Evolutionary conservation across 108 stramenopile species (phyloP).

Genomic region (Aurantiochytrium sp.): DNA sequence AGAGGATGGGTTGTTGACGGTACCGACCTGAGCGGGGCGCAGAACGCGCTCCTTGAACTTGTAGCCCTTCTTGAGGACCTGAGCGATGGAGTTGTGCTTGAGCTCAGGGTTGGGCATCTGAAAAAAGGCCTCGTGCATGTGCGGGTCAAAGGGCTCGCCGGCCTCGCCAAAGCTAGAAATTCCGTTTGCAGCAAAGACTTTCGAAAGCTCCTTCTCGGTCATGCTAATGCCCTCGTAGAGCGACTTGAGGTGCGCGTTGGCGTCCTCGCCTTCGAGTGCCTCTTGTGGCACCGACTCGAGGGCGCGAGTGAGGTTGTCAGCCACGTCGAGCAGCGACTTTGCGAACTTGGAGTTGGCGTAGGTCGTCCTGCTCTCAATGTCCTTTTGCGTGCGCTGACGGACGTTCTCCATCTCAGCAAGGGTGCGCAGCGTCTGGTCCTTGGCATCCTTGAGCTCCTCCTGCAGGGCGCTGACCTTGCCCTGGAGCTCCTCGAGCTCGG

Average conservation of each 20-base stretch:
- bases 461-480: background rate
- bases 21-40: constrained; percentile 88
- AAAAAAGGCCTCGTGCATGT: constrained; percentile 86
- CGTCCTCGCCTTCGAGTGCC: background rate
- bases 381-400: constrained; percentile 76
- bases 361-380: constrained; percentile 68
- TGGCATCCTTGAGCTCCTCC: constrained; percentile 45
- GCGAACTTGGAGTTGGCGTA: constrained; percentile 80
- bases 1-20: constrained; percentile 48
- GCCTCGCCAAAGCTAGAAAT: constrained; percentile 65
- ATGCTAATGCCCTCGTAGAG: constrained; percentile 80
- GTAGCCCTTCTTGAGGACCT: constrained; percentile 89
- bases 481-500: background rate
- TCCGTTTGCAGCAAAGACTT: constrained; percentile 74
- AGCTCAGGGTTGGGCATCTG: constrained; percentile 65
- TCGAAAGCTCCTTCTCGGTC: constrained; percentile 73
- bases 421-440: constrained; percentile 69
- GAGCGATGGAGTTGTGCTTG: constrained; percentile 53
- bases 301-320: constrained; percentile 11
- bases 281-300: background rate
- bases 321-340: constrained; percentile 57
- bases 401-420: constrained; percentile 94
- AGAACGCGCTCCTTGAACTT: constrained; percentile 82
- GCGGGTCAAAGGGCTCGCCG: constrained; percentile 89
- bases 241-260: constrained; percentile 31